Evolutionary conservation across 2,329 filamentous ascomycete species (phyloP).

Genomic region (Phialophora chinensis): DNA sequence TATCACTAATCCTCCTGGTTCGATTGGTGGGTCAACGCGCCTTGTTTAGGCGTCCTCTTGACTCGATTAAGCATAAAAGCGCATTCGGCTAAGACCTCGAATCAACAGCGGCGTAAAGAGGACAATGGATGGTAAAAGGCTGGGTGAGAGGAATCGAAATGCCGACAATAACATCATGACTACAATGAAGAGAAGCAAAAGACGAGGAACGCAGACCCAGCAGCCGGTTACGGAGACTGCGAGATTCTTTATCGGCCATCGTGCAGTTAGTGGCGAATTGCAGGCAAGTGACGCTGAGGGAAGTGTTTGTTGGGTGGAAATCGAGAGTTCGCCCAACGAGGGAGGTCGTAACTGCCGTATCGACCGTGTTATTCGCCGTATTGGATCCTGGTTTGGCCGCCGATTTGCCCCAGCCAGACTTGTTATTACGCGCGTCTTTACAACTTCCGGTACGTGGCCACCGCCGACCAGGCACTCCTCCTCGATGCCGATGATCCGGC

Average conservation of each 20-base stretch:
- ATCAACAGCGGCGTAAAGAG: background rate
- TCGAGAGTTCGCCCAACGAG: background rate
- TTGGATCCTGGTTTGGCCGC: background rate
- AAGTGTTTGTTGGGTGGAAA: background rate
- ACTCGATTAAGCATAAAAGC: conserved; percentile 4
- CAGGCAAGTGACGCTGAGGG: conserved; percentile 5
- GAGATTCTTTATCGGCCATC: conserved; percentile 10
- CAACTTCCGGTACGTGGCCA: background rate
- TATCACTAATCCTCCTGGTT: conserved; percentile 1
- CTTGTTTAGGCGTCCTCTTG: conserved; percentile 4
- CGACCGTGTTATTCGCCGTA: background rate
- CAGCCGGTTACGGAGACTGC: conserved; percentile 19
- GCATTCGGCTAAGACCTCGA: conserved; percentile 2
- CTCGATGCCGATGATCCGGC: background rate
- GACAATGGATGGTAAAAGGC: conserved; percentile 2
- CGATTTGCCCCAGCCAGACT: too few relatives aligned
- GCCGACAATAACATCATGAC: conserved; percentile 14
- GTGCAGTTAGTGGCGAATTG: conserved; percentile 2
- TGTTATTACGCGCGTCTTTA: background rate
- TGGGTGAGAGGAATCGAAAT: conserved; percentile 1
- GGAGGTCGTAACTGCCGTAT: conserved; percentile 1
- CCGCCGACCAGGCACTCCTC: too few relatives aligned
- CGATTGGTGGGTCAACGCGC: conserved; percentile 1
- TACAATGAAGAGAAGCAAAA: background rate
- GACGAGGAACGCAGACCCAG: conserved; percentile 3